Conservation (phyloP, 371 early-diverging fungal genomes). For the Funneliformis caledonium region DNA sequence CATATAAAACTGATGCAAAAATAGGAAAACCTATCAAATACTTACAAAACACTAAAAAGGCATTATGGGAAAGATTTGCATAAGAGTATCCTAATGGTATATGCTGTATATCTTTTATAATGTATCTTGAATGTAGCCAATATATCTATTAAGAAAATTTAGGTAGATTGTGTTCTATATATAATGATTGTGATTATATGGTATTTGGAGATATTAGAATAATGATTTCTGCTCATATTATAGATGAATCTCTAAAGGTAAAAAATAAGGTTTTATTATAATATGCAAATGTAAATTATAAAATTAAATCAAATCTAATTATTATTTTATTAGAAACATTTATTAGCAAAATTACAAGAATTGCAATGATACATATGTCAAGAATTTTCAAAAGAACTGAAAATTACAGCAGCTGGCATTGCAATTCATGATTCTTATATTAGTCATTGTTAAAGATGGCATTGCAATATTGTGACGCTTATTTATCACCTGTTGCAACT, state of each 20-base stretch:
- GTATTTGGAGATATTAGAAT: background rate
- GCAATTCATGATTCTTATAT: background rate
- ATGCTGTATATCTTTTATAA: conserved; percentile 1
- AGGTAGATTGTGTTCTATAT: conserved; percentile 1
- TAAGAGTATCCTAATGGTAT: conserved; percentile 27
- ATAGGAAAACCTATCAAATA: background rate
- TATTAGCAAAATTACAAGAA: background rate
- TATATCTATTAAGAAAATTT: conserved; percentile 8
- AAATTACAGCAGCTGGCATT: background rate
- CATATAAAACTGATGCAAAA: conserved; percentile 15
- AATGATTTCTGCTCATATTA: background rate
- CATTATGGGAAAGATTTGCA: background rate
- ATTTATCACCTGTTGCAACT: no score
- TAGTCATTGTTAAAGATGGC: conserved; percentile 8
- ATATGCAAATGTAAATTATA: background rate
- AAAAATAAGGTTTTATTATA: background rate
- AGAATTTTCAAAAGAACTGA: background rate
- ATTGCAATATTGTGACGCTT: no score
- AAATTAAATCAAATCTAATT: background rate
- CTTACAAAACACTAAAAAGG: conserved; percentile 15
- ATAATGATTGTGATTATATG: conserved; percentile 5
- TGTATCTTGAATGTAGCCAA: background rate
- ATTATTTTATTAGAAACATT: background rate
- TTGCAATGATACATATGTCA: background rate
- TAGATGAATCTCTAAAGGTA: background rate